Evolutionary conservation across 768 basidiomycete genomes (phyloP).

Genomic region (Mycena polygramma): DNA sequence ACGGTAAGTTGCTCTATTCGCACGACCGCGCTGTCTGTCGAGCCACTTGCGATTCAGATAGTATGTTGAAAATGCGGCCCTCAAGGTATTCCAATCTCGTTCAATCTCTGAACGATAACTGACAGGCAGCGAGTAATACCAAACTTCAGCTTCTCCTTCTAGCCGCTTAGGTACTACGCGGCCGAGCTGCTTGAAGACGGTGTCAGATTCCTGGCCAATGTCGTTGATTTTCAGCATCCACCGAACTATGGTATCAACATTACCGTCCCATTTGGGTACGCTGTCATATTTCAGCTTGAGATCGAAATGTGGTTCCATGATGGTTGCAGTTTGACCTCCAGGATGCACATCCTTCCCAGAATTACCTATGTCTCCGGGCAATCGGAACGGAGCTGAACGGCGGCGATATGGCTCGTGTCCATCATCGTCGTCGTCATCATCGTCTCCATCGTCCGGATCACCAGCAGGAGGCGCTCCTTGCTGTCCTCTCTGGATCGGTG

Average conservation of each 20-base stretch:
- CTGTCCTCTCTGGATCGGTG: not conserved
- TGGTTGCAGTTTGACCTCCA: too few species aligned
- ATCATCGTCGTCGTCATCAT: not conserved
- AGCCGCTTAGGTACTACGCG: slow-evolving; percentile 45
- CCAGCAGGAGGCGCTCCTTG: too few species aligned
- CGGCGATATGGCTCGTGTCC: not conserved
- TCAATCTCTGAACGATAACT: slow-evolving; percentile 33
- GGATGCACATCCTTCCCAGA: not conserved
- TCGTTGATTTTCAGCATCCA: slow-evolving; percentile 48
- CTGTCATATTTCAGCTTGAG: slow-evolving; percentile 46
- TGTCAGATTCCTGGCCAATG: slow-evolving; percentile 37
- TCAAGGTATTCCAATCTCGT: slow-evolving; percentile 46
- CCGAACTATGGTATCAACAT: slow-evolving; percentile 42
- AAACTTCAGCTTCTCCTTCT: slow-evolving; percentile 43
- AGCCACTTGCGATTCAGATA: slow-evolving; percentile 50
- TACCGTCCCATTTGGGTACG: slow-evolving; percentile 51
- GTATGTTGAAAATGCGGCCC: slow-evolving; percentile 42
- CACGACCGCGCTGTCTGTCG: slow-evolving; percentile 46
- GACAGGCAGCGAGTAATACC: slow-evolving; percentile 46
- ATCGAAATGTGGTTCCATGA: slow-evolving; percentile 45
- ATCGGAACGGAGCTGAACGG: not conserved
- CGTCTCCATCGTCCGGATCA: too few species aligned
- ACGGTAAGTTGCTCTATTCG: too few species aligned
- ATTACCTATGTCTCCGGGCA: not conserved
- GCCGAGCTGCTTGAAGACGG: slow-evolving; percentile 46